Base-by-base conservation (phyloP, 305 asterid genomes). In the Salvia sclarea region DNA sequence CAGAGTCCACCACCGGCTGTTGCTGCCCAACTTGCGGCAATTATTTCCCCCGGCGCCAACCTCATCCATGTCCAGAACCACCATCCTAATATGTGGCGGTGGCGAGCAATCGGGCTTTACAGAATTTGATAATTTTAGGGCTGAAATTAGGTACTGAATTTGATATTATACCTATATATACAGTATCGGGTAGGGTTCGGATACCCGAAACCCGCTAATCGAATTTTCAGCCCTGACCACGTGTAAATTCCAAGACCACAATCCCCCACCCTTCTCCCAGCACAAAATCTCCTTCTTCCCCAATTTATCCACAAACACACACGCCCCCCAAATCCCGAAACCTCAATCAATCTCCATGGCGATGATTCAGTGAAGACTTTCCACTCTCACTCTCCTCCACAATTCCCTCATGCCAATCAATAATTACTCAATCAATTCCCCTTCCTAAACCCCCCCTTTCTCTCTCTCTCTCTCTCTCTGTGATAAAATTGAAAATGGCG, bases 401-500 rank as follows among this genome's bases (percentile, higher is more conserved):
- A 75, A 57, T 58, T 62, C 59, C 75, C 71, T 30, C 56, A 75
- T 62, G 56, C 77, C 73, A 63, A 18, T 71, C 71, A 44, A 21
- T 52, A 6, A 69, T 72, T 22, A 22, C 49, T 64, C 49, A 35
- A 53, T 21, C 18, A 30, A 54, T 55, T 61, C 25, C 16, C 58
- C 33, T 31, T 63, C 52, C 59, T 69, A 10, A 69, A 28, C n/a
- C 9, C 2, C n/a, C 54, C 33, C 71, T 18, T n/a, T 30, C 53
- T 2, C 6, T n/a, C 11, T 11, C 28, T 16, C 62, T 30, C 22
- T 24, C 53, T 28, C 11, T n/a, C n/a, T n/a, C n/a, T n/a, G n/a
- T n/a, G n/a, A n/a, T n/a, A n/a, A n/a, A n/a, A n/a, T n/a, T 24
- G 2, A 8, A 48, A 70, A 89, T 91, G 98, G 98, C 95, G 38